A percentile compares a stretch with the other conserved stretches of the same genome.
phyloP scores from a whole-genome alignment of 2,329 filamentous ascomycete genomes.

The Microsporum ferrugineum region DNA sequence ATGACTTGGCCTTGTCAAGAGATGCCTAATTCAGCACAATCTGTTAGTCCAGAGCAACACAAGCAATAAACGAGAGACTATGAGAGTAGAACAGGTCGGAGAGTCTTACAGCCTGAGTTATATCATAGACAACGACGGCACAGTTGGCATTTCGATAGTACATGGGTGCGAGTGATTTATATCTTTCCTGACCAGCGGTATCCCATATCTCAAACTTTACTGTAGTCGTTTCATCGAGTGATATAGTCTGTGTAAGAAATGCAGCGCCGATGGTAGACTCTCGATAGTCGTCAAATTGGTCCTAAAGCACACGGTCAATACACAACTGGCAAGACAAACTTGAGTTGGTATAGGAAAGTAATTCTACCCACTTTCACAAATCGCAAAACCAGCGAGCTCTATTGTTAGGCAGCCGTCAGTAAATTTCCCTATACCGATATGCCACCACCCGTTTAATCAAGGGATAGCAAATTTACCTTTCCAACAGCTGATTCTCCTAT shows the following conservation, averaged over 20 bases:
- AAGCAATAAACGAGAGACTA: background rate
- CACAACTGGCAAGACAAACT: background rate
- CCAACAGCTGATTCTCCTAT: conserved; percentile 95
- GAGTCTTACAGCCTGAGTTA: conserved; percentile 82
- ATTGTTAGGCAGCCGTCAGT: conserved; percentile 21
- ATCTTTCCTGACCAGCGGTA: conserved; percentile 94
- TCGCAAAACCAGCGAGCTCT: conserved; percentile 95
- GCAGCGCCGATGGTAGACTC: conserved; percentile 97
- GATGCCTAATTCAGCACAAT: conserved; percentile 53
- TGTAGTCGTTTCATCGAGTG: conserved; percentile 92
- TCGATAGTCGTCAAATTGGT: conserved; percentile 98
- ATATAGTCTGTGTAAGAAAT: conserved; percentile 97
- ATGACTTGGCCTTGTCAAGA: conserved; percentile 96
- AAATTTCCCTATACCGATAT: conserved; percentile 6
- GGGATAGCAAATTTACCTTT: conserved; percentile 54
- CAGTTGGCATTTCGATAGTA: conserved; percentile 99
- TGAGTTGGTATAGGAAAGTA: background rate
- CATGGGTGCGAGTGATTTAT: conserved; percentile 98
- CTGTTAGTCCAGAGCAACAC: conserved; percentile 1
- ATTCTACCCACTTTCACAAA: conserved; percentile 76
- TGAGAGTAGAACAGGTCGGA: background rate
- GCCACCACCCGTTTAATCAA: background rate
- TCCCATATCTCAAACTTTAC: conserved; percentile 99
- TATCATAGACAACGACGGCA: conserved; percentile 97
- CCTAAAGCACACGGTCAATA: conserved; percentile 41